Conservation (phyloP, 2,329 filamentous ascomycete genomes). For the Exophiala lecanii-corni region DNA sequence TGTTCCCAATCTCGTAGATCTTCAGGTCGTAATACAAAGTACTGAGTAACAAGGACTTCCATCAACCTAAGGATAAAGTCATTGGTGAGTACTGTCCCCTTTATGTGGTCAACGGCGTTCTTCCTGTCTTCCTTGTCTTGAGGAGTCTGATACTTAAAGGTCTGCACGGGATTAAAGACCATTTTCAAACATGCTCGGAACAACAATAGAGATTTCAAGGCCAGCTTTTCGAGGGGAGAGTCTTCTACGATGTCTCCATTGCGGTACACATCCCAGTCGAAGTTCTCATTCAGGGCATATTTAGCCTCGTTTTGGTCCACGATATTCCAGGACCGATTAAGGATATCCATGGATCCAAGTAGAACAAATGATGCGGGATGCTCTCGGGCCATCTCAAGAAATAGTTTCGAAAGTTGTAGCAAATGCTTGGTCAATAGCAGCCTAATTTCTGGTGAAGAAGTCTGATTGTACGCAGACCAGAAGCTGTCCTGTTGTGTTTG, state of each 20-base stretch:
- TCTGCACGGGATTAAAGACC: slow-evolving; percentile 72
- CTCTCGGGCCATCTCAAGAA: slow-evolving; percentile 74
- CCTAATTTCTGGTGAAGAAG: slow-evolving; percentile 48
- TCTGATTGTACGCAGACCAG: slow-evolving; percentile 57
- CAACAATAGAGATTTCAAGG: slow-evolving; percentile 76
- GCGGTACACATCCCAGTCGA: slow-evolving; percentile 39
- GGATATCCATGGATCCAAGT: slow-evolving; percentile 71
- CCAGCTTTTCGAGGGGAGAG: slow-evolving; percentile 69
- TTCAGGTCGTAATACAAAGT: slow-evolving; percentile 79
- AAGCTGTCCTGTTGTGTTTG: slow-evolving; percentile 75
- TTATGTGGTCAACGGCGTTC: slow-evolving; percentile 64
- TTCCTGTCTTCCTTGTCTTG: slow-evolving; percentile 73
- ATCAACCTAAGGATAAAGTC: slow-evolving; percentile 76
- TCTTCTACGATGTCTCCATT: slow-evolving; percentile 44
- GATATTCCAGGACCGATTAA: slow-evolving; percentile 79
- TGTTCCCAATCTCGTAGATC: slow-evolving; percentile 92
- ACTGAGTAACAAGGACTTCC: slow-evolving; percentile 76
- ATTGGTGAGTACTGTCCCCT: slow-evolving; percentile 67
- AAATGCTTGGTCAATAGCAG: slow-evolving; percentile 76
- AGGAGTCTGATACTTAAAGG: slow-evolving; percentile 75
- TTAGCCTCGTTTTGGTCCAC: slow-evolving; percentile 45
- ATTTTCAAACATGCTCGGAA: slow-evolving; percentile 80
- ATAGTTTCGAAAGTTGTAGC: slow-evolving; percentile 85
- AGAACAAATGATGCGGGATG: slow-evolving; percentile 80
- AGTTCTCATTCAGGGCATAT: slow-evolving; percentile 15